These are phyloP conservation scores for Pulveroboletus frians DNA, from an alignment of 768 basidiomycete genomes.

Conservation along the genomic window DNA sequence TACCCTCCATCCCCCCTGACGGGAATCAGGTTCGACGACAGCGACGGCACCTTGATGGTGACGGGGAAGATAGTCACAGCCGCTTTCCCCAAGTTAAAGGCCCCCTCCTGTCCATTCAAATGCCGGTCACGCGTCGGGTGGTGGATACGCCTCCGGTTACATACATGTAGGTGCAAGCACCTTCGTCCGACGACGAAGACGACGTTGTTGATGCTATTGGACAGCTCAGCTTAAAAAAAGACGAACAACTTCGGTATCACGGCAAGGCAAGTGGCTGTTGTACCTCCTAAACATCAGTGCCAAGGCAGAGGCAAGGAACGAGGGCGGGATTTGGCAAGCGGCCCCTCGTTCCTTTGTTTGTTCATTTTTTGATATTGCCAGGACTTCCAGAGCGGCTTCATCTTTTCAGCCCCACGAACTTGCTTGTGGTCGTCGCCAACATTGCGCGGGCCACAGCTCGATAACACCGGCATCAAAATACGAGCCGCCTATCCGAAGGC, in stretches of 20 bases:
- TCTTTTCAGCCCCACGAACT: not conserved
- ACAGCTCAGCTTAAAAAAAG: conserved; percentile 84
- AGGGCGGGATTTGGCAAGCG: conserved; percentile 71
- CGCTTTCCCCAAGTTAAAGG: conserved; percentile 15
- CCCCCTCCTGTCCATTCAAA: conserved; percentile 11
- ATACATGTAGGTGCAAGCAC: conserved; percentile 30
- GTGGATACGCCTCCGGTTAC: conserved; percentile 22
- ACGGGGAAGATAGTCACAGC: conserved; percentile 1
- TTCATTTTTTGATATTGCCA: conserved; percentile 15
- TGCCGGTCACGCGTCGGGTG: conserved; percentile 10
- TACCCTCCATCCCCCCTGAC: conserved; percentile 6
- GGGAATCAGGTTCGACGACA: conserved; percentile 41
- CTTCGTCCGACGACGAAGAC: conserved; percentile 34
- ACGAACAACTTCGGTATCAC: conserved; percentile 80
- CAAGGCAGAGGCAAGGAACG: conserved; percentile 59
- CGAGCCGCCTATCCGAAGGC: conserved; percentile 1
- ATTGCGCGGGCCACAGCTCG: not conserved
- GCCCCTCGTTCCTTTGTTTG: not conserved
- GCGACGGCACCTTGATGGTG: conserved; percentile 41
- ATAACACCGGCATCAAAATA: not conserved
- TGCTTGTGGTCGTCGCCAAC: not conserved
- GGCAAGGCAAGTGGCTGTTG: conserved; percentile 74
- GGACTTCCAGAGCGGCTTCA: not conserved
- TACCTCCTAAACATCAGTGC: conserved; percentile 64
- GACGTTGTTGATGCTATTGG: conserved; percentile 69